Evolutionary conservation across 352 stramenopile genomes (phyloP).

Genomic region (Pythium guiyangense): DNA sequence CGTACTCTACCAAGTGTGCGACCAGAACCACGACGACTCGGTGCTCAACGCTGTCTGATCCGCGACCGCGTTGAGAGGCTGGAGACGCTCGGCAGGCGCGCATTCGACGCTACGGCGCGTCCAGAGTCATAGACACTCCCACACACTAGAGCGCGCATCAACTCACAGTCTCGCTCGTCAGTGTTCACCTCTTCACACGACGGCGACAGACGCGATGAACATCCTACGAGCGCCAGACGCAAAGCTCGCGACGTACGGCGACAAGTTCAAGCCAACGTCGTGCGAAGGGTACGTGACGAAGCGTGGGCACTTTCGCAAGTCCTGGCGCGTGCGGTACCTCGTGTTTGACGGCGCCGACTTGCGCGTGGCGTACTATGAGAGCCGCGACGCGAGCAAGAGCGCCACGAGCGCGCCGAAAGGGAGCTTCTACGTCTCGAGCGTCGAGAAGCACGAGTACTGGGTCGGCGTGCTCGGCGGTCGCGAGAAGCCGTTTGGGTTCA

Average conservation of each 20-base stretch:
- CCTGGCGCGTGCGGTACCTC: constrained; percentile 77
- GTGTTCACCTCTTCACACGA: too few species aligned
- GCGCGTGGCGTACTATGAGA: constrained; percentile 73
- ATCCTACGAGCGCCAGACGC: constrained; percentile 44
- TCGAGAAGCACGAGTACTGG: constrained; percentile 78
- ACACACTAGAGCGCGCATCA: background rate
- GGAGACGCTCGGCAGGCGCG: too few species aligned
- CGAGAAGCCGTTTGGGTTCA: constrained; percentile 81
- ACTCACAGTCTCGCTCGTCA: background rate
- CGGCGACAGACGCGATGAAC: constrained; percentile 31
- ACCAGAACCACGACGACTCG: too few species aligned
- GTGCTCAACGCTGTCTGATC: too few species aligned
- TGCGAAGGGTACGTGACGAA: constrained; percentile 87
- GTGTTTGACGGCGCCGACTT: constrained; percentile 68
- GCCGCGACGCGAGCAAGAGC: constrained; percentile 44
- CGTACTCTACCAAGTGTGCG: too few species aligned
- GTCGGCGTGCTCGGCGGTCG: constrained; percentile 56
- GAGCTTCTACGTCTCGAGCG: constrained; percentile 69
- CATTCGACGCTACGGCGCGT: too few species aligned
- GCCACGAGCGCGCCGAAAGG: constrained; percentile 36
- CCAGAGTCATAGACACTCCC: too few species aligned
- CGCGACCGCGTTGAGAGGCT: too few species aligned
- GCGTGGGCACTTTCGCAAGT: constrained; percentile 80
- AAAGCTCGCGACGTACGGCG: constrained; percentile 12
- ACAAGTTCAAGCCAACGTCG: constrained; percentile 57